Base-by-base conservation (phyloP, 768 basidiomycete species). In the Russula ochroleuca region DNA sequence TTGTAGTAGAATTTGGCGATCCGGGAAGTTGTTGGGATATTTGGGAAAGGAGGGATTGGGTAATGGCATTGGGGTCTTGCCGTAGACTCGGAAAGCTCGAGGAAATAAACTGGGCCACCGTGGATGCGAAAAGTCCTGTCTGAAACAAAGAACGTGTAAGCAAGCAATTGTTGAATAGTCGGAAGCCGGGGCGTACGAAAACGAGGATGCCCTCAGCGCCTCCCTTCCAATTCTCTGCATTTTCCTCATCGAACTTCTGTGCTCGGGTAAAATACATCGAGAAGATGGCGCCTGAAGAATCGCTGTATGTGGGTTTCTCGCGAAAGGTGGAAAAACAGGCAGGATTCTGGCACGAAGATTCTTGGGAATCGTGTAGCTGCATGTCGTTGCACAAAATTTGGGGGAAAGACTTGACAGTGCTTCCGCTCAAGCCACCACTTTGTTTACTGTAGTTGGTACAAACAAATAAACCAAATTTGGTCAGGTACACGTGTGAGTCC, bases 231-330 rank as follows among this genome's bases (percentile, higher is more conserved):
- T 49, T 49, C 25, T 25, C 41, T 51, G 21, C 58, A 41, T 19
- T 37, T 50, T 49, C 58, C 5, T 50, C 23, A 23, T 59, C 58
- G 5, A 28, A 38, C 49, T 51, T 51, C 37, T 28, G 23, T 21
- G 37, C 58, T 40, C 28, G 15, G 5, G 0, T 8, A 19, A 40
- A 28, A 51, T 51, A 59, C 58, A 50, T 40, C 23, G 35, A 40
- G 49, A 59, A 51, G 19, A 59, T 59, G 19, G 25, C 5, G 13
- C 49, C 49, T 8, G 58, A 50, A 41, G 49, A 21, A 28, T 50
- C 49, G 9, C 58, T 21, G 17, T 59, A 21, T 15, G 33, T 58
- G 2, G 21, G 13, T 15, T 40, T 55, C 43, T 45, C 57, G 28
- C n/a, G n/a, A n/a, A n/a, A n/a, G n/a, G n/a, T n/a, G 13, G 31